Conservation (phyloP, 2,329 filamentous ascomycete genomes). For the Dothiorella sarmentorum region DNA sequence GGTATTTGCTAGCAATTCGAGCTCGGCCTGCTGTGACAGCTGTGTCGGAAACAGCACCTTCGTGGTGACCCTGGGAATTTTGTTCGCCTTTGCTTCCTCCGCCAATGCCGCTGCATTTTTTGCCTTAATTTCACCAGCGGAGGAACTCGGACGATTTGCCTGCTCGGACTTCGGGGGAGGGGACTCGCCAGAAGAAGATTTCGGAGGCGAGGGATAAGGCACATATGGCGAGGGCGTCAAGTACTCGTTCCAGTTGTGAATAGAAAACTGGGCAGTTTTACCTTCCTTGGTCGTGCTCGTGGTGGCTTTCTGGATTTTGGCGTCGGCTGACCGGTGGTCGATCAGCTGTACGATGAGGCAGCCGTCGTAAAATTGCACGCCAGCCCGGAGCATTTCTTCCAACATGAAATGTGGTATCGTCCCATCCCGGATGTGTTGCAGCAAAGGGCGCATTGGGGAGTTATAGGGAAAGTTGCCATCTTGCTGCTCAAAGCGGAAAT, state of each 20-base stretch:
- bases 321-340: conserved; percentile 71
- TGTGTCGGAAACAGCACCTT: conserved; percentile 82
- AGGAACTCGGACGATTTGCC: conserved; percentile 26
- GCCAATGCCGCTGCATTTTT: not conserved
- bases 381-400: conserved; percentile 66
- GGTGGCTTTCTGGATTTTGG: conserved; percentile 52
- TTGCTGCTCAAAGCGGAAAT: conserved; percentile 85
- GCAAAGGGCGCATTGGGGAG: conserved; percentile 79
- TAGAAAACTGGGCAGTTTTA: conserved; percentile 69
- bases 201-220: conserved; percentile 56
- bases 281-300: conserved; percentile 51
- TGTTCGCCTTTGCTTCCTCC: conserved; percentile 31
- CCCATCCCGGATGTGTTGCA: conserved; percentile 71
- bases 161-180: conserved; percentile 20
- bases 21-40: conserved; percentile 70
- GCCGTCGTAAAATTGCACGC: conserved; percentile 85
- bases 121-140: conserved; percentile 26
- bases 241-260: conserved; percentile 89
- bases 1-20: conserved; percentile 72
- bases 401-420: conserved; percentile 89
- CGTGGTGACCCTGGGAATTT: conserved; percentile 48
- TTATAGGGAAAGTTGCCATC: conserved; percentile 90
- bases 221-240: conserved; percentile 85
- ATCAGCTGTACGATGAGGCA: conserved; percentile 94
- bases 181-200: conserved; percentile 23